Percentiles rank a stretch among this genome's conserved stretches.
Conservation (phyloP, 164 flowering plant species). For the Macadamia integrifolia region DNA sequence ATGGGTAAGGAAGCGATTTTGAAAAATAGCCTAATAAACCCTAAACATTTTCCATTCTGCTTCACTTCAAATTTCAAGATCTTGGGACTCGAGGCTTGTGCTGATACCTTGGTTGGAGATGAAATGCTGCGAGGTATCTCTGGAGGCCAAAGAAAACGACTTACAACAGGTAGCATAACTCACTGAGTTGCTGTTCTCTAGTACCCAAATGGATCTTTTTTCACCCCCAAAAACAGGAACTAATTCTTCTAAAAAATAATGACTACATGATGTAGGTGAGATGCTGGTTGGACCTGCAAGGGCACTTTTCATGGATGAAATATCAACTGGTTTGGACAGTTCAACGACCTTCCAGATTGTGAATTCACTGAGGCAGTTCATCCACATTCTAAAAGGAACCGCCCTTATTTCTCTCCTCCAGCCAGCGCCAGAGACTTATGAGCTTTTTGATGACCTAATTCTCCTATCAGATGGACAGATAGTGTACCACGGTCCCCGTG, state of each 20-base stretch:
- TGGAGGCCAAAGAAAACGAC: conserved; percentile 1
- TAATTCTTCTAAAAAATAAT: not conserved
- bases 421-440: conserved; percentile 41
- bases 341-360: conserved; percentile 19
- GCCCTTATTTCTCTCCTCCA: conserved; percentile 31
- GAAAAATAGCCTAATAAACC: too few species aligned
- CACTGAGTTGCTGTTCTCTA: not conserved
- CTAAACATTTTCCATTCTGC: not conserved
- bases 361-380: conserved; percentile 10
- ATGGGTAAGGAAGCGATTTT: not conserved
- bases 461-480: conserved; percentile 35
- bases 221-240: not conserved
- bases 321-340: conserved; percentile 15
- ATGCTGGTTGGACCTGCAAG: conserved; percentile 14
- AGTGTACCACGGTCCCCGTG: conserved; percentile 29
- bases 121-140: conserved; percentile 16
- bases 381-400: conserved; percentile 16
- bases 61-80: conserved; percentile 7
- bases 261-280: not conserved
- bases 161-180: conserved; percentile 2
- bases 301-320: not conserved
- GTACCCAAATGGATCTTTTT: not conserved
- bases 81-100: conserved; percentile 9
- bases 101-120: conserved; percentile 16
- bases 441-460: conserved; percentile 38